phyloP scores from a whole-genome alignment of 768 basidiomycete species.

The Lepiota venenata region DNA sequence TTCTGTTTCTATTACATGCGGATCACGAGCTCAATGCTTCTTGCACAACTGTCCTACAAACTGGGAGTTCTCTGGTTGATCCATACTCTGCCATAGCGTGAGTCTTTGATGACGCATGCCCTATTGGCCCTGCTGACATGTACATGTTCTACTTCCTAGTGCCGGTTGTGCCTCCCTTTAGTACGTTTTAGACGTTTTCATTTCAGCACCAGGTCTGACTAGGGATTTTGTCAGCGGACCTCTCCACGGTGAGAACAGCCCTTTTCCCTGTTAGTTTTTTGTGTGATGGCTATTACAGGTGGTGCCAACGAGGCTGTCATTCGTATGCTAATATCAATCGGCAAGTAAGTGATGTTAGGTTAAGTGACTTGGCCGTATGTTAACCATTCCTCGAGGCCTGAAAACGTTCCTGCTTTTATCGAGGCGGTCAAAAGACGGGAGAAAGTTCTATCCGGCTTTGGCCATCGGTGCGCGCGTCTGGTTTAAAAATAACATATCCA shows the following conservation, averaged over 20 bases:
- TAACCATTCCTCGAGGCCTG: constrained; percentile 43
- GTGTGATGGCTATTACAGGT: constrained; percentile 34
- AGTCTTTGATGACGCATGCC: constrained; percentile 18
- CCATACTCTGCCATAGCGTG: constrained; percentile 85
- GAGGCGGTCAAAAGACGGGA: constrained; percentile 87
- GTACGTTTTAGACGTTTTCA: constrained; percentile 41
- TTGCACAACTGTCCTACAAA: constrained; percentile 83
- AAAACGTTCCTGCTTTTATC: constrained; percentile 82
- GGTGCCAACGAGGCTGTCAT: constrained; percentile 95
- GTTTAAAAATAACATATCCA: neutral
- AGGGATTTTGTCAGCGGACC: constrained; percentile 49
- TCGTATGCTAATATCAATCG: constrained; percentile 88
- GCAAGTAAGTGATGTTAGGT: constrained; percentile 45
- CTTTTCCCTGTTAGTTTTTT: neutral
- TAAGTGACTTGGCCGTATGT: neutral
- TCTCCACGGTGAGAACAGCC: constrained; percentile 47
- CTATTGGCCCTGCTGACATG: neutral
- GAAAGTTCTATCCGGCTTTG: constrained; percentile 87
- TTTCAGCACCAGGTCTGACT: constrained; percentile 5
- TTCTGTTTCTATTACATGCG: constrained; percentile 83
- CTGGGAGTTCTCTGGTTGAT: constrained; percentile 86
- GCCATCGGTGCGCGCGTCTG: constrained; percentile 50
- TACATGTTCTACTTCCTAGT: constrained; percentile 27
- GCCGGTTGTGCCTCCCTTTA: constrained; percentile 89
- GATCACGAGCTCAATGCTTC: constrained; percentile 92